phyloP scores from a whole-genome alignment of 1,284 basidiomycete genomes.

The Phenoliferia sp. region DNA sequence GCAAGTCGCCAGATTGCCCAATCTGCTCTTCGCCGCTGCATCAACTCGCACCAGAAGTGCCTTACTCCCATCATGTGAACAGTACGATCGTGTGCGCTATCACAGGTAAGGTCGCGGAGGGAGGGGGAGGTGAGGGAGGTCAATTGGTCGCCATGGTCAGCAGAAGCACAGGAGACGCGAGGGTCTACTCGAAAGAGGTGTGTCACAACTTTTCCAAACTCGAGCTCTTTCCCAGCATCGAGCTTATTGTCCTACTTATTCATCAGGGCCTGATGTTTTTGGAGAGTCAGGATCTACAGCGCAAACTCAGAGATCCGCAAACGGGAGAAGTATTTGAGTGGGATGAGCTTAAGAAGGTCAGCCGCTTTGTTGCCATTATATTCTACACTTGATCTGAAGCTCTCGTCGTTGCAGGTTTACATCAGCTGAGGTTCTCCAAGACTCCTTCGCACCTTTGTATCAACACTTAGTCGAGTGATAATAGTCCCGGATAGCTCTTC shows the following conservation, averaged over 20 bases:
- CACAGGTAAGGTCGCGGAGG: conserved; percentile 89
- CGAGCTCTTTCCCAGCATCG: neutral
- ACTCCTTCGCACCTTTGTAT: no score
- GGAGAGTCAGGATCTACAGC: conserved; percentile 64
- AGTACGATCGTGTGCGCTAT: conserved; percentile 90
- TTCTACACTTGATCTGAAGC: neutral
- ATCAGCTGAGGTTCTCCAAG: neutral
- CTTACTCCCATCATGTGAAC: conserved; percentile 88
- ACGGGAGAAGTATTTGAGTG: conserved; percentile 64
- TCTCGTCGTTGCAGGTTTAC: conserved; percentile 10
- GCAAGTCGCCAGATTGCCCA: conserved; percentile 68
- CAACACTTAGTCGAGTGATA: no score
- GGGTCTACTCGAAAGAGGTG: conserved; percentile 88
- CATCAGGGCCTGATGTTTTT: conserved; percentile 75
- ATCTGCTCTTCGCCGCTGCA: conserved; percentile 70
- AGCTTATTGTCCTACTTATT: neutral
- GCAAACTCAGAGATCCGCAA: conserved; percentile 72
- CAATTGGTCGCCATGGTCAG: conserved; percentile 42
- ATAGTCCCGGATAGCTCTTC: no score
- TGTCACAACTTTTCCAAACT: conserved; percentile 39
- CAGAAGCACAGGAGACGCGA: conserved; percentile 77
- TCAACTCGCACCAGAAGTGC: conserved; percentile 75
- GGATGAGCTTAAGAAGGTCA: conserved; percentile 67
- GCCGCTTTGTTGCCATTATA: neutral
- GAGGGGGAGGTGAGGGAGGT: conserved; percentile 47